A percentile compares a stretch with the other conserved stretches of the same genome.
Evolutionary conservation across 1,284 basidiomycete genomes (phyloP).

Genomic region (Anthracocystis walkeri): DNA sequence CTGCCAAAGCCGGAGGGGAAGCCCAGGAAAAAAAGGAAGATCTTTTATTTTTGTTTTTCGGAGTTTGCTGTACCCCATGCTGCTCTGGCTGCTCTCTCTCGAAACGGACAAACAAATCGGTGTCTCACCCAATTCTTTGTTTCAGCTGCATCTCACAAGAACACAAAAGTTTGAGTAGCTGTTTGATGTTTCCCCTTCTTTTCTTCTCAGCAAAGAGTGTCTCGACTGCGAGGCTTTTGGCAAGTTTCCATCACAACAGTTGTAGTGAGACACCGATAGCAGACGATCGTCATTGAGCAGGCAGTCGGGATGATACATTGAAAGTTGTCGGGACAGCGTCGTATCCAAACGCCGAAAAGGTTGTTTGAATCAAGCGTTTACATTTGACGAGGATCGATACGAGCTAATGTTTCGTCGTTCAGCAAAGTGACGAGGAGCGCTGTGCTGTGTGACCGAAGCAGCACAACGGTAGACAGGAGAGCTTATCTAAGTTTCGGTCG

Average conservation of each 20-base stretch:
- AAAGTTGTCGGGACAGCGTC: too few species aligned
- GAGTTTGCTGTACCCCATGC: neutral
- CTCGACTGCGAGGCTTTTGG: neutral
- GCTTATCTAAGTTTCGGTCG: too few species aligned
- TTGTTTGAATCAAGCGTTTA: too few species aligned
- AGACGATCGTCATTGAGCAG: neutral
- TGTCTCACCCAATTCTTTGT: neutral
- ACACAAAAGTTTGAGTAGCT: too few species aligned
- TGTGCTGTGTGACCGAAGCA: too few species aligned
- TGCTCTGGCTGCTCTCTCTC: neutral
- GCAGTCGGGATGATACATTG: too few species aligned
- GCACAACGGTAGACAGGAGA: too few species aligned
- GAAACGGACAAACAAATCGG: neutral
- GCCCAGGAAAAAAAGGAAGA: too few species aligned
- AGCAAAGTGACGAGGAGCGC: neutral
- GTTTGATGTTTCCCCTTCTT: neutral
- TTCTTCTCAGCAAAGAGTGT: neutral
- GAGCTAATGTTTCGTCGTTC: neutral
- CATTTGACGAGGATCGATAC: slow-evolving; percentile 4
- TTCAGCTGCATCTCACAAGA: too few species aligned
- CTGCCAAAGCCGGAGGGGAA: too few species aligned
- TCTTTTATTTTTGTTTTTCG: neutral
- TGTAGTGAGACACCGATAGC: too few species aligned
- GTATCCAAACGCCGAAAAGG: too few species aligned
- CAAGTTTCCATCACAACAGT: neutral